Conservation (phyloP, 345 rosid species). For the Hibiscus mutabilis region DNA sequence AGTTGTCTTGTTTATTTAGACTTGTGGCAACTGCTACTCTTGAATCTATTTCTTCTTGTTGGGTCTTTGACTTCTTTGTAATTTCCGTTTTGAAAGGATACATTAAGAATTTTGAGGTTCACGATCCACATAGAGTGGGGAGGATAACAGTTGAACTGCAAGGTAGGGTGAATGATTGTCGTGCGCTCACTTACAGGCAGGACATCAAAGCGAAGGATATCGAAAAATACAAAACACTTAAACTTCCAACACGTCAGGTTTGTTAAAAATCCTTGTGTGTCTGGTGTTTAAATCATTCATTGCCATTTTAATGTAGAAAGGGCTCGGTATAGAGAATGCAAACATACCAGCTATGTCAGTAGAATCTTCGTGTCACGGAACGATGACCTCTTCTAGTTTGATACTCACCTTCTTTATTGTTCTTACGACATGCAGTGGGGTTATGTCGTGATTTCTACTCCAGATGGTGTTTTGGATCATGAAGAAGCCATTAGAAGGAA, state of each 20-base stretch:
- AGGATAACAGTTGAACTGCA: constrained; percentile 75
- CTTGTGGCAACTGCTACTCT: neutral
- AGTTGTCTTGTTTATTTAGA: neutral
- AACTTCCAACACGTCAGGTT: constrained; percentile 90
- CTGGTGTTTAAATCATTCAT: no score
- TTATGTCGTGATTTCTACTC: constrained; percentile 83
- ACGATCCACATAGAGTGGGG: constrained; percentile 83
- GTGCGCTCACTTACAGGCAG: constrained; percentile 74
- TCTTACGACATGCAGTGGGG: constrained; percentile 59
- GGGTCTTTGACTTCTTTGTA: constrained; percentile 7
- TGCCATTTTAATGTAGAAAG: no score
- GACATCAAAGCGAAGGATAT: constrained; percentile 77
- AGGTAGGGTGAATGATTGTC: constrained; percentile 81
- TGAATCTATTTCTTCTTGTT: neutral
- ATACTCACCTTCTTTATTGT: neutral
- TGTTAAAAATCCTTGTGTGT: neutral
- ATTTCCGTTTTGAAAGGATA: constrained; percentile 38
- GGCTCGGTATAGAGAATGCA: neutral
- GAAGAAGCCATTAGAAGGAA: constrained; percentile 78
- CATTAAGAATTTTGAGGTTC: constrained; percentile 56
- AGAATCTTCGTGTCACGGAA: neutral
- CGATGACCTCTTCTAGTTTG: neutral
- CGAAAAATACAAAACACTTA: constrained; percentile 45
- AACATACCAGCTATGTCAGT: neutral
- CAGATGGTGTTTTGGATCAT: constrained; percentile 91